Conservation (phyloP, 2,329 filamentous ascomycete genomes). For the Colletotrichum chlorophyti region DNA sequence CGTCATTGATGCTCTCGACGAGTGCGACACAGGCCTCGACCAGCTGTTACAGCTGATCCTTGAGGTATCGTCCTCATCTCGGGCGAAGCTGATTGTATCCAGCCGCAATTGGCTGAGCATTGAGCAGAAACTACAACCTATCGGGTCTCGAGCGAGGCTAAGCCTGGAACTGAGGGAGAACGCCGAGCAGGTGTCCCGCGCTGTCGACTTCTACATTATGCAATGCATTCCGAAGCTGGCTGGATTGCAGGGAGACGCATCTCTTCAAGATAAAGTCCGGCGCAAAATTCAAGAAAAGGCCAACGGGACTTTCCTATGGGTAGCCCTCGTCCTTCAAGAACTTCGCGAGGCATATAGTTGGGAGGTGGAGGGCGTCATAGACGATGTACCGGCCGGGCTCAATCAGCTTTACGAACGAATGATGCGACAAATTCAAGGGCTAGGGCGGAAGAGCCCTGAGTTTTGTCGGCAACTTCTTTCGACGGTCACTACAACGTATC, state of each 20-base stretch:
- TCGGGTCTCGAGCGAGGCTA: conserved; percentile 32
- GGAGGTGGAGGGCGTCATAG: background rate
- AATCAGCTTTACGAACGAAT: conserved; percentile 45
- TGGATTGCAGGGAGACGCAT: too few species aligned
- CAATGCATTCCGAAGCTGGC: conserved; percentile 34
- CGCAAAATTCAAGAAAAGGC: conserved; percentile 30
- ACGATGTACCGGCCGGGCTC: conserved; percentile 42
- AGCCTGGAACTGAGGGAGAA: conserved; percentile 46
- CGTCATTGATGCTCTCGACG: conserved; percentile 36
- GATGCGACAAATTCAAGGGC: conserved; percentile 39
- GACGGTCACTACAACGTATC: background rate
- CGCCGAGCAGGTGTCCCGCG: conserved; percentile 36
- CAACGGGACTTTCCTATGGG: conserved; percentile 47
- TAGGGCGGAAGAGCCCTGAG: conserved; percentile 20
- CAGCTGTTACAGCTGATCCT: conserved; percentile 44
- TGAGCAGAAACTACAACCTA: conserved; percentile 31
- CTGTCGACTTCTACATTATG: conserved; percentile 44
- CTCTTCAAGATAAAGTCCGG: conserved; percentile 19
- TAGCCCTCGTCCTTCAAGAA: conserved; percentile 31
- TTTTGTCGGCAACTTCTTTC: background rate
- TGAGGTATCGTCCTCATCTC: conserved; percentile 21
- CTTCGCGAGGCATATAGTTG: conserved; percentile 2
- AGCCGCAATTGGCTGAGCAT: conserved; percentile 50
- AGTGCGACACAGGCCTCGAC: background rate
- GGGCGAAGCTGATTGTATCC: conserved; percentile 50